Conservation (phyloP, 495 filamentous ascomycete genomes). For the Bacidia gigantensis region DNA sequence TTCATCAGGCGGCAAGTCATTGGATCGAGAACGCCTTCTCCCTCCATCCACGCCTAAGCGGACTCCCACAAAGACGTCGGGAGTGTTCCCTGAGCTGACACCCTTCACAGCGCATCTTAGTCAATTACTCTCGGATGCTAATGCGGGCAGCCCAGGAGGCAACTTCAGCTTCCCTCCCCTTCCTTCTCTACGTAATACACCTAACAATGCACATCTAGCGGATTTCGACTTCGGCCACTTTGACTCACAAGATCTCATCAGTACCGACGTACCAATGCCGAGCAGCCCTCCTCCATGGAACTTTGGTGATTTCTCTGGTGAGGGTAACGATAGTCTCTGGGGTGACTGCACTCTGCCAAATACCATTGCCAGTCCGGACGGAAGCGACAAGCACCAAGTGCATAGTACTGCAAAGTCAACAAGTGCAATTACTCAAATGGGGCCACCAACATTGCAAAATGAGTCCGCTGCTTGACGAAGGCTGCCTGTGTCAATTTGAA, state of each 20-base stretch:
- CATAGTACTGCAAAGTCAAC: not conserved
- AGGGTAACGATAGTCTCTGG: constrained; percentile 13
- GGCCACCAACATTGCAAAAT: not conserved
- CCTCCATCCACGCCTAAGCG: constrained; percentile 16
- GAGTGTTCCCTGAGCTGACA: constrained; percentile 22
- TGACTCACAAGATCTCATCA: constrained; percentile 31
- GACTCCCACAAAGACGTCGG: constrained; percentile 13
- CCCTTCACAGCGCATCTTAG: constrained; percentile 48
- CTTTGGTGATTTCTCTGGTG: constrained; percentile 27
- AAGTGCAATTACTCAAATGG: not conserved
- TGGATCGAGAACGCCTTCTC: constrained; percentile 14
- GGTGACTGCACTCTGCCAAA: constrained; percentile 10
- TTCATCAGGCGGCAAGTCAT: constrained; percentile 14
- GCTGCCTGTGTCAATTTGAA: too few species aligned
- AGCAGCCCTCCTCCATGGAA: constrained; percentile 36
- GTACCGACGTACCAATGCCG: constrained; percentile 36
- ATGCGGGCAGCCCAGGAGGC: constrained; percentile 29
- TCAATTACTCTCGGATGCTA: constrained; percentile 42
- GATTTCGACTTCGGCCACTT: constrained; percentile 19
- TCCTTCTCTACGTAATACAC: constrained; percentile 26
- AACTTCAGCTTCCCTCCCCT: constrained; percentile 25
- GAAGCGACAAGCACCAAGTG: not conserved
- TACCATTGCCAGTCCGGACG: constrained; percentile 7
- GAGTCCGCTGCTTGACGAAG: not conserved
- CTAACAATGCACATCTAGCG: constrained; percentile 20